phyloP scores from a whole-genome alignment of 352 stramenopile genomes.

The Phytopythium delawarense region DNA sequence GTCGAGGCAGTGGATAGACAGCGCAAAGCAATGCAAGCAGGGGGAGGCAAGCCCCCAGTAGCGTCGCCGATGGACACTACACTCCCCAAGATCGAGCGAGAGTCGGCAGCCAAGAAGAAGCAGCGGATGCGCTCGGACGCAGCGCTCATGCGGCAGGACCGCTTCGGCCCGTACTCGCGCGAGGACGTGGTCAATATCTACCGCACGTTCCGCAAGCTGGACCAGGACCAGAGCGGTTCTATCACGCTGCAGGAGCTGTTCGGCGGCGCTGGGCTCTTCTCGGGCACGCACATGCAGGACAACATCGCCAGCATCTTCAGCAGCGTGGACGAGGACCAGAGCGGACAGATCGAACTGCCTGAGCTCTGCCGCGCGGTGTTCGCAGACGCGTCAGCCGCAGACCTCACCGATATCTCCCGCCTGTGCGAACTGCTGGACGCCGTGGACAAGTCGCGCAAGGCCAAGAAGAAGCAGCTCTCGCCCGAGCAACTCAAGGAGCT shows the following conservation, averaged over 20 bases:
- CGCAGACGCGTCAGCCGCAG: slow-evolving; percentile 27
- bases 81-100: slow-evolving; percentile 13
- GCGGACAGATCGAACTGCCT: slow-evolving; percentile 64
- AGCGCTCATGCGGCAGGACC: slow-evolving; percentile 51
- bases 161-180: slow-evolving; percentile 58
- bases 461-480: slow-evolving; percentile 53
- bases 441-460: slow-evolving; percentile 44
- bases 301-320: slow-evolving; percentile 76
- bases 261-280: slow-evolving; percentile 53
- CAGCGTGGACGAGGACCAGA: slow-evolving; percentile 72
- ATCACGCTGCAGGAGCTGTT: slow-evolving; percentile 64
- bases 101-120: slow-evolving; percentile 40
- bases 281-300: slow-evolving; percentile 56
- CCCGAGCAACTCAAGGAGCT: slow-evolving; percentile 55
- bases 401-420: slow-evolving; percentile 50
- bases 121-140: slow-evolving; percentile 57
- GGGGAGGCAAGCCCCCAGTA: not conserved
- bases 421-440: slow-evolving; percentile 51
- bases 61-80: slow-evolving; percentile 11
- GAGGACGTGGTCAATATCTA: slow-evolving; percentile 74
- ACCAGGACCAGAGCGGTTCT: slow-evolving; percentile 62
- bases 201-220: slow-evolving; percentile 65
- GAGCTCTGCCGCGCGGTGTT: slow-evolving; percentile 66
- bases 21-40: not conserved
- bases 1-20: not conserved